These are phyloP conservation scores for Kluyveromyces dobzhanskii DNA, from an alignment of 805 yeast species.

Conservation along the genomic window DNA sequence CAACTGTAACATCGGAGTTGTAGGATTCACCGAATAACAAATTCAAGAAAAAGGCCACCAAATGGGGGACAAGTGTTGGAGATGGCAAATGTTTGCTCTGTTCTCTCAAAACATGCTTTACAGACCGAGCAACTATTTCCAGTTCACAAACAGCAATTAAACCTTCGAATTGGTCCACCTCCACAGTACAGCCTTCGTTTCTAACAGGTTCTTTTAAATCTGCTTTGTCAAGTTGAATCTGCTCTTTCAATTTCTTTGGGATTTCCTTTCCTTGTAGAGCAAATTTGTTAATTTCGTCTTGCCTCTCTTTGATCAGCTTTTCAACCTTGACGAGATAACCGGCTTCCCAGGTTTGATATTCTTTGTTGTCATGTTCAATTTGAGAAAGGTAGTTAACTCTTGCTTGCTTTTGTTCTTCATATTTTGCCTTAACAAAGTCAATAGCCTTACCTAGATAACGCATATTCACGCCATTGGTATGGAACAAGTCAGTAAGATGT, in stretches of 20 bases:
- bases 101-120: constrained; percentile 63
- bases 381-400: constrained; percentile 20
- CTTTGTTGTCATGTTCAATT: constrained; percentile 23
- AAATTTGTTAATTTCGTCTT: constrained; percentile 26
- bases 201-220: constrained; percentile 30
- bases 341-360: constrained; percentile 29
- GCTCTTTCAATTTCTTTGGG: constrained; percentile 29
- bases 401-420: constrained; percentile 16
- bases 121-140: constrained; percentile 75
- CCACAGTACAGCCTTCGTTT: constrained; percentile 28
- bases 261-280: constrained; percentile 28
- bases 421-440: constrained; percentile 25
- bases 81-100: constrained; percentile 40
- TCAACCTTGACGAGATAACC: constrained; percentile 24
- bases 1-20: constrained; percentile 34
- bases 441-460: constrained; percentile 66
- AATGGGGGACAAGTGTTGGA: constrained; percentile 41
- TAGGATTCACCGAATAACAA: constrained; percentile 49
- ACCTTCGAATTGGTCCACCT: constrained; percentile 34
- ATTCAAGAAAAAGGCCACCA: constrained; percentile 66
- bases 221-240: constrained; percentile 25
- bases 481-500: constrained; percentile 62
- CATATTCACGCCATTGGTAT: constrained; percentile 76
- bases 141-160: constrained; percentile 37
- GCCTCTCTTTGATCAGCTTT: constrained; percentile 28